Percentiles rank a stretch among this genome's conserved stretches.
Conservation (phyloP, 2,329 filamentous ascomycete species). For the Colletotrichum aenigma region DNA sequence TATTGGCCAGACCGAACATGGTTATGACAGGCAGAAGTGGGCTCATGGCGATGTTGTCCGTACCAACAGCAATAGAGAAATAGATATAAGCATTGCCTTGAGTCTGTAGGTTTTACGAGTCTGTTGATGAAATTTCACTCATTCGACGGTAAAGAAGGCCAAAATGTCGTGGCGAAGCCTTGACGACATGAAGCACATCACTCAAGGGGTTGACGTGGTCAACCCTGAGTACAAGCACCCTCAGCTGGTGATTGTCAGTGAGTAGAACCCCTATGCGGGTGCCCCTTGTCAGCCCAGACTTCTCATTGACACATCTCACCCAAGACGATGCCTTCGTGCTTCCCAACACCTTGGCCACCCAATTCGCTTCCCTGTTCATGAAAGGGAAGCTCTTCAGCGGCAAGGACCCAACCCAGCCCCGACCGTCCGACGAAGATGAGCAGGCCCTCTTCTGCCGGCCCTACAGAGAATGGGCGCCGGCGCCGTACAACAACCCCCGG, state of each 20-base stretch:
- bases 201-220: not conserved
- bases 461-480: conserved; percentile 2
- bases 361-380: not conserved
- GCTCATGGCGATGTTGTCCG: accelerated
- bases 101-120: not conserved
- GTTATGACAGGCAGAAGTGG: not conserved
- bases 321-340: not conserved
- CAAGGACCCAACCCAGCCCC: not conserved
- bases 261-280: not conserved
- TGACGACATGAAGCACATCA: not conserved
- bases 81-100: not conserved
- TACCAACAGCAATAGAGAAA: not conserved
- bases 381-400: not conserved
- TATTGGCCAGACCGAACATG: not conserved
- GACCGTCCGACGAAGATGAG: not conserved
- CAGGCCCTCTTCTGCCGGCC: not conserved
- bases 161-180: not conserved
- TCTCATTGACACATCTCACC: not conserved
- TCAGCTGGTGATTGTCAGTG: not conserved
- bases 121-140: not conserved
- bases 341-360: not conserved
- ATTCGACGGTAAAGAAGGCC: not conserved
- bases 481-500: not conserved
- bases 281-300: not conserved
- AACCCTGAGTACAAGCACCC: not conserved